Percentiles rank a stretch among this genome's conserved stretches.
phyloP scores from a whole-genome alignment of 1,139 yeast species.

The Arxiozyma bovina region DNA sequence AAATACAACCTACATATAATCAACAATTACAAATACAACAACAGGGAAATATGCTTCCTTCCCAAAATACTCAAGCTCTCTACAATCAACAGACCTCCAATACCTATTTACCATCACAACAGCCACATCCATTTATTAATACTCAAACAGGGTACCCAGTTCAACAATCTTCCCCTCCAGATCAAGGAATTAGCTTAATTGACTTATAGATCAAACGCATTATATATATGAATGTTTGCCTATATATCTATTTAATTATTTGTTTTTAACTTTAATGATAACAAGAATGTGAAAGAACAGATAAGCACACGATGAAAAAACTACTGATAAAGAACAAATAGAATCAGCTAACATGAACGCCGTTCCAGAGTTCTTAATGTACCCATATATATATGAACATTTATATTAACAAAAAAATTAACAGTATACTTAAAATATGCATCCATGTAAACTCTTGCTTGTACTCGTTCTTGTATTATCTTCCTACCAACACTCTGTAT shows the following conservation, averaged over 20 bases:
- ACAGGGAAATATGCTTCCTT: neutral
- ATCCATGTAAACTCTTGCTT: too few relatives aligned
- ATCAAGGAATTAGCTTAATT: constrained; percentile 32
- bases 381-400: too few relatives aligned
- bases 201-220: constrained; percentile 23
- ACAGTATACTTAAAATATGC: too few relatives aligned
- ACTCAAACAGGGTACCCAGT: neutral
- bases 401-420: too few relatives aligned
- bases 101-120: constrained; percentile 3
- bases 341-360: too few relatives aligned
- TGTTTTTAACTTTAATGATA: neutral
- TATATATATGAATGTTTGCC: neutral
- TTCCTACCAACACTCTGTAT: too few relatives aligned
- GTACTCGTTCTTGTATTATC: too few relatives aligned
- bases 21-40: constrained; percentile 21
- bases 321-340: too few relatives aligned
- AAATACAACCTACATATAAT: constrained; percentile 22
- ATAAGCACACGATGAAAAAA: neutral
- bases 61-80: neutral
- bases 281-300: neutral
- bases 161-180: constrained; percentile 9
- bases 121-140: neutral
- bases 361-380: too few relatives aligned
- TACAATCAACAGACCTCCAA: constrained; percentile 1
- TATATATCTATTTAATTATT: neutral